These are phyloP conservation scores for Aureobasidium uvarum DNA, from an alignment of 2,329 filamentous ascomycete genomes.

Conservation along the genomic window DNA sequence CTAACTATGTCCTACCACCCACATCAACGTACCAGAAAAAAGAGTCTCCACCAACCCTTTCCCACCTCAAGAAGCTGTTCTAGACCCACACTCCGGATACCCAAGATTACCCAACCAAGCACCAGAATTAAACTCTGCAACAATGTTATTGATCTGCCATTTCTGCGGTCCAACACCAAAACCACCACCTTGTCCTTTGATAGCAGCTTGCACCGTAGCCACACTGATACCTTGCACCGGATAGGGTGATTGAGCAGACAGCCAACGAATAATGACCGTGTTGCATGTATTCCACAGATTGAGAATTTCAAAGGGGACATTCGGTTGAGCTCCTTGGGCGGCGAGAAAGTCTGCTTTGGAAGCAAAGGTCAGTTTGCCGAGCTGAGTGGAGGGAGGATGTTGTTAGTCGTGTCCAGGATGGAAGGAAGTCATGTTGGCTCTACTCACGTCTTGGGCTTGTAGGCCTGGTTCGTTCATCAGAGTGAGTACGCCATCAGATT, in stretches of 20 bases:
- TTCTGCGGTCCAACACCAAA: slow-evolving; percentile 17
- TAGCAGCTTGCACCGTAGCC: slow-evolving; percentile 1
- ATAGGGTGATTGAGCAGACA: slow-evolving; percentile 33
- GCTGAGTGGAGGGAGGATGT: background rate
- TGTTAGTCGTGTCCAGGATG: background rate
- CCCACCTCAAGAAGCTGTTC: background rate
- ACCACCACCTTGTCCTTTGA: slow-evolving; percentile 10
- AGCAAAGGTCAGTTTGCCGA: slow-evolving; percentile 32
- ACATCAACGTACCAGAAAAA: background rate
- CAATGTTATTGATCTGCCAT: slow-evolving; percentile 38
- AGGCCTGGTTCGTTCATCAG: slow-evolving; percentile 31
- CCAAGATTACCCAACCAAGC: slow-evolving; percentile 34
- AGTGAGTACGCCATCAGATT: slow-evolving; percentile 38
- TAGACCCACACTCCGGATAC: slow-evolving; percentile 12
- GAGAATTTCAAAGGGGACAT: slow-evolving; percentile 36
- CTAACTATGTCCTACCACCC: no score
- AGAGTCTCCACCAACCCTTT: background rate
- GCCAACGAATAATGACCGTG: slow-evolving; percentile 37
- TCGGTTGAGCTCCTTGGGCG: slow-evolving; percentile 36
- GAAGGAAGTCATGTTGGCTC: background rate
- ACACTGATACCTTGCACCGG: slow-evolving; percentile 31
- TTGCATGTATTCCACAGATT: slow-evolving; percentile 35
- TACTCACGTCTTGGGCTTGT: background rate
- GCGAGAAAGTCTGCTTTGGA: slow-evolving; percentile 33
- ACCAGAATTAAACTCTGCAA: slow-evolving; percentile 40